These are phyloP conservation scores for Apiotrichum mycotoxinovorans DNA, from an alignment of 1,284 basidiomycete genomes.

Conservation along the genomic window DNA sequence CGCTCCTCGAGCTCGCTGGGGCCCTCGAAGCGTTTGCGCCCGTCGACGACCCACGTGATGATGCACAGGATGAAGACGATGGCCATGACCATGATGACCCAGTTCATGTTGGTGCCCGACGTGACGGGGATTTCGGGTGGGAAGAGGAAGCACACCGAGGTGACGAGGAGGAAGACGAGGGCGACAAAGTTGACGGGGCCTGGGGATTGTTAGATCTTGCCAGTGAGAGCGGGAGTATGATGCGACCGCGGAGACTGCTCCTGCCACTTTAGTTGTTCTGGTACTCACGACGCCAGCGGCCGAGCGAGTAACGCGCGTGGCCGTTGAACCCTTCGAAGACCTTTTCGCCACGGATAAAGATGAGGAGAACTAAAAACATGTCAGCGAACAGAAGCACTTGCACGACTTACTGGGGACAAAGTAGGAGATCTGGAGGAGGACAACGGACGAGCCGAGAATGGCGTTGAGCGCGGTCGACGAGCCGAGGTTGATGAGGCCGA, in stretches of 20 bases:
- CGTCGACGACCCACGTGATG: slow-evolving; percentile 46
- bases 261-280: too few species aligned
- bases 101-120: slow-evolving; percentile 51
- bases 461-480: slow-evolving; percentile 56
- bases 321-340: slow-evolving; percentile 41
- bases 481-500: slow-evolving; percentile 54
- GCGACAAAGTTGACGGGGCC: slow-evolving; percentile 42
- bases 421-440: slow-evolving; percentile 29
- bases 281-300: slow-evolving; percentile 30
- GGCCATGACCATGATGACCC: slow-evolving; percentile 43
- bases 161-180: slow-evolving; percentile 50
- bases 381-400: background rate
- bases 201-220: too few species aligned
- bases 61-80: slow-evolving; percentile 37
- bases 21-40: slow-evolving; percentile 46
- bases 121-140: slow-evolving; percentile 50
- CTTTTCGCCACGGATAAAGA: slow-evolving; percentile 48
- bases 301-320: slow-evolving; percentile 35
- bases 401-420: slow-evolving; percentile 35
- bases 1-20: slow-evolving; percentile 41
- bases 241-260: too few species aligned
- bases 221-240: too few species aligned
- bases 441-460: slow-evolving; percentile 50
- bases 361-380: slow-evolving; percentile 34
- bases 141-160: slow-evolving; percentile 54